Conservation (phyloP, 371 early-diverging fungal species). For the Rhizopus delemar region DNA sequence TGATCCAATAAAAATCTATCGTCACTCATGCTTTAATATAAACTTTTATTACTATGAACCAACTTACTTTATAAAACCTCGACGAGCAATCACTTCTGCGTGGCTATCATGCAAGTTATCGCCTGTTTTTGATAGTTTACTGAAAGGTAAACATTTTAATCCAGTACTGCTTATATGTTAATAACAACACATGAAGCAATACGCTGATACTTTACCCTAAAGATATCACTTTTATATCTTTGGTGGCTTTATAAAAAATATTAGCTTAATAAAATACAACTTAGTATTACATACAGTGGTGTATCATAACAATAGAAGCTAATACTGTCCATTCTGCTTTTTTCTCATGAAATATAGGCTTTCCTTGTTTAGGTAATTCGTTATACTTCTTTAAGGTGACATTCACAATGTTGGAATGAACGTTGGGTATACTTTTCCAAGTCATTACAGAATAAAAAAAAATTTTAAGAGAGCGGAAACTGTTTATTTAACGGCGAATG, state of each 20-base stretch:
- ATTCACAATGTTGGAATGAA: conserved; percentile 34
- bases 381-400: conserved; percentile 36
- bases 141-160: conserved; percentile 77
- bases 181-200: background rate
- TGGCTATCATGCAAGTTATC: conserved; percentile 79
- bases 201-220: conserved; percentile 55
- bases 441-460: conserved; percentile 1
- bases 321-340: conserved; percentile 85
- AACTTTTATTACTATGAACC: background rate
- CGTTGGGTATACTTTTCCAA: conserved; percentile 33
- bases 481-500: conserved; percentile 12
- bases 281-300: conserved; percentile 16
- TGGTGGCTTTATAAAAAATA: background rate
- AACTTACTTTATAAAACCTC: conserved; percentile 70
- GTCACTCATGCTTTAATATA: background rate
- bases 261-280: background rate
- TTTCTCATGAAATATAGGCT: conserved; percentile 53
- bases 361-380: conserved; percentile 69
- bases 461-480: conserved; percentile 7
- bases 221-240: conserved; percentile 57
- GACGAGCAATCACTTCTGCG: conserved; percentile 82
- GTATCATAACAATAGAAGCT: conserved; percentile 68
- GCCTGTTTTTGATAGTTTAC: conserved; percentile 61
- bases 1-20: conserved; percentile 36
- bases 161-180: conserved; percentile 63